These are phyloP conservation scores for Oryza punctata DNA, from an alignment of 176 grass and related monocot species.

Conservation along the genomic window DNA sequence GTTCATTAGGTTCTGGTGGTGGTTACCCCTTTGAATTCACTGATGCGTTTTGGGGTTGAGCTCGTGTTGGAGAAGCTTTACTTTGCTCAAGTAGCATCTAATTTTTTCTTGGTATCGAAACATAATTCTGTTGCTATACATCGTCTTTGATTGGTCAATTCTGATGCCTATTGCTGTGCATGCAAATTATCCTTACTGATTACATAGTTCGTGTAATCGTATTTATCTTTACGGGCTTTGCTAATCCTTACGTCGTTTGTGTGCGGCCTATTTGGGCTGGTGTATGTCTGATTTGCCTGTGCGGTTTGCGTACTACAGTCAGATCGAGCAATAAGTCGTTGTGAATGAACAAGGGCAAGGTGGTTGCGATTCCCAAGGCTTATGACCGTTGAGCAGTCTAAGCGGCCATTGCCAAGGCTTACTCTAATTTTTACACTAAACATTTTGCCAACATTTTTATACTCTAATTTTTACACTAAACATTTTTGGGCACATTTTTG, in stretches of 20 bases:
- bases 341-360: no score
- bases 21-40: constrained; percentile 22
- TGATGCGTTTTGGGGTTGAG: constrained; percentile 32
- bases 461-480: no score
- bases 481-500: no score
- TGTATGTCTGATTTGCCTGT: not conserved
- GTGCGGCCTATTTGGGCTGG: not conserved
- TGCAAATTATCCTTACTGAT: not conserved
- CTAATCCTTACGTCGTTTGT: not conserved
- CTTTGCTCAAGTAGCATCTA: constrained; percentile 33
- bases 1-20: constrained; percentile 29
- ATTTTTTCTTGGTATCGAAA: constrained; percentile 26
- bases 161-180: not conserved
- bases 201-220: no score
- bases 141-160: not conserved
- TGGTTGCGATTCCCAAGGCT: no score
- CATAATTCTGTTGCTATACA: constrained; percentile 26
- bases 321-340: no score
- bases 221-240: not conserved
- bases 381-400: no score
- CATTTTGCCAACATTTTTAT: no score
- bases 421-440: no score
- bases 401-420: no score
- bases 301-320: no score
- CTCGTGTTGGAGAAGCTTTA: constrained; percentile 15